Evolutionary conservation across 2,329 filamentous ascomycete genomes (phyloP).

Genomic region (Cladosporium sp.): DNA sequence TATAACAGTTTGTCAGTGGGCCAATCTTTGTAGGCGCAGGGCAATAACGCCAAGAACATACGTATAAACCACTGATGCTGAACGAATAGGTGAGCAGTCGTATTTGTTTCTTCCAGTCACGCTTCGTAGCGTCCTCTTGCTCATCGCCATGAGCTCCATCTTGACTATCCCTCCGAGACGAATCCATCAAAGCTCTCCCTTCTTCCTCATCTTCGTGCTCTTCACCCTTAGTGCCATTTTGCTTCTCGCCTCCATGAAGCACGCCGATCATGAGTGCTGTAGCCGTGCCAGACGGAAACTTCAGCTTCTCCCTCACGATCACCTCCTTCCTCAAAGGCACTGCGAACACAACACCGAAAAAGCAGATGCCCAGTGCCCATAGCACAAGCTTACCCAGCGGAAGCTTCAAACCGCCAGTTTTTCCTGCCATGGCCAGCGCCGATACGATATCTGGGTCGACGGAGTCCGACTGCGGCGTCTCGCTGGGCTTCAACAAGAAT

Average conservation of each 20-base stretch:
- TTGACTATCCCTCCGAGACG: not conserved
- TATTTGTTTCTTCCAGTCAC: conserved; percentile 61
- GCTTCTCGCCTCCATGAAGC: conserved; percentile 62
- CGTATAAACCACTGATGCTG: conserved; percentile 52
- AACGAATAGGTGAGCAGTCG: conserved; percentile 58
- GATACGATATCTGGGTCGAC: conserved; percentile 21
- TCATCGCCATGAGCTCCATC: not conserved
- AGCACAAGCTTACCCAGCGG: conserved; percentile 72
- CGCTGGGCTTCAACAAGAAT: conserved; percentile 71
- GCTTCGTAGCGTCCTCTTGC: conserved; percentile 17
- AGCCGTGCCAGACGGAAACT: conserved; percentile 92
- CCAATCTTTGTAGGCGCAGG: not conserved
- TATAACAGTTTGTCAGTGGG: conserved; percentile 35
- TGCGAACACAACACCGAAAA: conserved; percentile 95
- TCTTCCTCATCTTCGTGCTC: conserved; percentile 26
- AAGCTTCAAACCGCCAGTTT: conserved; percentile 27
- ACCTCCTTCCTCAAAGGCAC: conserved; percentile 87
- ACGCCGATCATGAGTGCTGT: conserved; percentile 91
- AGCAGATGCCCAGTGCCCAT: conserved; percentile 89
- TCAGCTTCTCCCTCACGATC: conserved; percentile 85
- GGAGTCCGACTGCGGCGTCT: conserved; percentile 41
- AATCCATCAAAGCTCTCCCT: conserved; percentile 32
- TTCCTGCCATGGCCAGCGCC: conserved; percentile 15
- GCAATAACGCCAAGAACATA: conserved; percentile 26
- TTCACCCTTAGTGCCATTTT: conserved; percentile 20